A percentile compares a stretch with the other conserved stretches of the same genome.
Evolutionary conservation across 2,329 filamentous ascomycete genomes (phyloP).

Genomic region (Knufia petricola): DNA sequence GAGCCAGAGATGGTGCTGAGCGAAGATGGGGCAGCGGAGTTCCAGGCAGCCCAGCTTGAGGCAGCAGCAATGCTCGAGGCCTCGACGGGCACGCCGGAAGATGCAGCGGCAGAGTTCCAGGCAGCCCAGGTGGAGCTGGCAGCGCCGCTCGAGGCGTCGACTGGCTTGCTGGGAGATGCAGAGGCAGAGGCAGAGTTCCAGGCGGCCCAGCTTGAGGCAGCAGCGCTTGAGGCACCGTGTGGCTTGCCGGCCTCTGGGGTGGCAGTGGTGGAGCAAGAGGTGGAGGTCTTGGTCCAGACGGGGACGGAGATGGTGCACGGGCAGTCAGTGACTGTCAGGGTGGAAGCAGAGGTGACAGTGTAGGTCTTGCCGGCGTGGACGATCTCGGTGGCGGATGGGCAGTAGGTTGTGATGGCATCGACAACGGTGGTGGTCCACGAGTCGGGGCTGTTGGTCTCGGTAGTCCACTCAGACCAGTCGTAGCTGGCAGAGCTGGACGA

Average conservation of each 20-base stretch:
- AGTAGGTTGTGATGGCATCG: conserved; percentile 23
- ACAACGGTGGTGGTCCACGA: conserved; percentile 22
- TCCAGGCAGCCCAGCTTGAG: conserved; percentile 8
- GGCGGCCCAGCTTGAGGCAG: conserved; percentile 10
- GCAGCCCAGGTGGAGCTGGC: conserved; percentile 11
- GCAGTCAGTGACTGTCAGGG: conserved; percentile 25
- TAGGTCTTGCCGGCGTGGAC: conserved; percentile 22
- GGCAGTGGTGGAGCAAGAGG: conserved; percentile 15
- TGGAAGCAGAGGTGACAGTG: conserved; percentile 21
- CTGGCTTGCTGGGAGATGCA: not conserved
- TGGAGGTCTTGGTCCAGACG: conserved; percentile 20
- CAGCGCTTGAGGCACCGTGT: conserved; percentile 4
- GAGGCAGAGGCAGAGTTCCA: not conserved
- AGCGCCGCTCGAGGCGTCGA: no score
- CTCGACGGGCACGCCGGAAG: not conserved
- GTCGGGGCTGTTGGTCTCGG: conserved; percentile 10
- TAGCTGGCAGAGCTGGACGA: conserved; percentile 9
- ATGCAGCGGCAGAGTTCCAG: conserved; percentile 2
- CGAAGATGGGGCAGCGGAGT: not conserved
- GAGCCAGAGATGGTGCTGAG: conserved; percentile 8
- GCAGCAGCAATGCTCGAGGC: no score
- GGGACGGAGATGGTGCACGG: conserved; percentile 24
- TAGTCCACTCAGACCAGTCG: conserved; percentile 18
- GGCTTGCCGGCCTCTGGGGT: conserved; percentile 5
- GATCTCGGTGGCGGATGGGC: conserved; percentile 19